phyloP scores from a whole-genome alignment of 768 basidiomycete species.

The Russula sp. region DNA sequence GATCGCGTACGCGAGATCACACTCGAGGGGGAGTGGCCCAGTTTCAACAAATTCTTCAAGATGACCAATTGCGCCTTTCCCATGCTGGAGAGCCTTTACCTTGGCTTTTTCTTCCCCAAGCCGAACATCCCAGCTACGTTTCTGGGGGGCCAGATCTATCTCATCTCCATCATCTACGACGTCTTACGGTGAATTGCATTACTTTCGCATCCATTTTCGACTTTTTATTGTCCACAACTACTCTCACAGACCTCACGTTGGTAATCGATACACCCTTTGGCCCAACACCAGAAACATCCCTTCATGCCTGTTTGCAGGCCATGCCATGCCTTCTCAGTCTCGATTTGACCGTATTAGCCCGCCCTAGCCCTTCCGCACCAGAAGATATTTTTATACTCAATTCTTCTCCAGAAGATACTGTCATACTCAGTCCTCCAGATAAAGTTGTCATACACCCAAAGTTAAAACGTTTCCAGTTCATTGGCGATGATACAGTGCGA shows the following conservation, averaged over 20 bases:
- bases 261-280: too few species aligned
- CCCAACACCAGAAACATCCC: background rate
- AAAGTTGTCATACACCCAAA: background rate
- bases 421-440: too few species aligned
- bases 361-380: too few species aligned
- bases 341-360: background rate
- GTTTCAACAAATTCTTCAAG: background rate
- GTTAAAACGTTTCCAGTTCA: background rate
- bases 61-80: background rate
- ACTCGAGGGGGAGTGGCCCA: background rate
- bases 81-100: conserved; percentile 6
- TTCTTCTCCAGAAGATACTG: too few species aligned
- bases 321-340: conserved; percentile 7
- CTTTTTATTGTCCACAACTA: conserved; percentile 3
- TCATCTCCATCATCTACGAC: background rate
- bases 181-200: background rate
- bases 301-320: background rate
- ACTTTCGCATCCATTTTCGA: background rate
- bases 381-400: too few species aligned
- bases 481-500: background rate
- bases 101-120: fast-evolving
- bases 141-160: background rate
- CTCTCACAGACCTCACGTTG: background rate
- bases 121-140: background rate
- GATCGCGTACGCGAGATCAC: background rate